Base-by-base conservation (phyloP, 1,139 yeast genomes). In the Pichia sp. region DNA sequence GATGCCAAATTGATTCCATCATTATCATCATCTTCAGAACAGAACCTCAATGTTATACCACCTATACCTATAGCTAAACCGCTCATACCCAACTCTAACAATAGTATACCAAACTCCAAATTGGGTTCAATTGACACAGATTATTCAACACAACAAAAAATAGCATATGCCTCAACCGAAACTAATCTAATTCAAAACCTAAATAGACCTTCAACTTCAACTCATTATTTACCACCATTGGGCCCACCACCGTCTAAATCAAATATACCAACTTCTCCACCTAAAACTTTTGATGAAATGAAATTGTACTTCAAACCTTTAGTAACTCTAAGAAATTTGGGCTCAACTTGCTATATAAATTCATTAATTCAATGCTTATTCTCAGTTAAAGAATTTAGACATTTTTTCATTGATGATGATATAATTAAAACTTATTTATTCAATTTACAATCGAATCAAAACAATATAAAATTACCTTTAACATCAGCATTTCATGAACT, bases 271-370 rank as follows among this genome's bases (percentile, higher is more conserved):
- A 22, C 38, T n/a, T 24, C 21, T 10, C 28, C 25, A 23, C n/a
- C 28, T n/a, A 36, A 20, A 9, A 22, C 21, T 6, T 12, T 28
- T 21, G 19, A 2, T 26, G 30, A 26, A 26, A 26, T 26, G 5
- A 41, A 39, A 36, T n/a, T 43, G 18, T 43, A 41, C 18, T 44
- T 39, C 15, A 41, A 36, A 20, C 59, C 60, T 1, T 31, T 52
- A 17, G 52, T 56, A 0, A 95, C 96, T 0, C 66, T 91, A 28
- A 72, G 72, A 38, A 91, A 91, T 56, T 69, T 84, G 49, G 96
- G 97, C 1, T 91, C 88, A 55, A 84, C 96, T 0, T 91, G 98
- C 61, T 91, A 91, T 60, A 82, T 91, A 80, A 91, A 91, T 61
- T 84, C 96, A 54, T 74, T 91, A 43, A 62, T 91, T 15, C 98